phyloP scores from a whole-genome alignment of 2,329 filamentous ascomycete species.

The Beauveria sp. region DNA sequence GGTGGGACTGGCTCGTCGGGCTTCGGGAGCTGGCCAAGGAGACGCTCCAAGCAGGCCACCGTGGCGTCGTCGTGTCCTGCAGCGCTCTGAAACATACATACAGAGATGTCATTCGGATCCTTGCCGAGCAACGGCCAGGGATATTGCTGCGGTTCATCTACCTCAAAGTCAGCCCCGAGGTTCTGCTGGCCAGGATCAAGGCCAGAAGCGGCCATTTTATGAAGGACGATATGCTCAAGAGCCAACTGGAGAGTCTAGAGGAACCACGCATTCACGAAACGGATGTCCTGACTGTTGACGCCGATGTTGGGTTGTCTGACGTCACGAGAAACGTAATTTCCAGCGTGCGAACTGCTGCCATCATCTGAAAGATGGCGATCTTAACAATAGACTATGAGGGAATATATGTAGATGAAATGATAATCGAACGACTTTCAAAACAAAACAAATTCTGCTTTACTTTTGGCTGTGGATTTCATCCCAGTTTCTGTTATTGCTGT shows the following conservation, averaged over 20 bases:
- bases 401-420: not conserved
- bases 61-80: slow-evolving; percentile 51
- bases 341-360: not conserved
- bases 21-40: slow-evolving; percentile 32
- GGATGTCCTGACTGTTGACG: slow-evolving; percentile 40
- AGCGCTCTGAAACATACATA: slow-evolving; percentile 64
- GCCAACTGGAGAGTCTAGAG: slow-evolving; percentile 58
- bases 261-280: slow-evolving; percentile 37
- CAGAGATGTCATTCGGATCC: slow-evolving; percentile 52
- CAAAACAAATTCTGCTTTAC: not conserved
- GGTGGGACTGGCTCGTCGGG: slow-evolving; percentile 62
- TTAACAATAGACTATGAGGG: not conserved
- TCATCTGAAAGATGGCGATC: not conserved
- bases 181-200: slow-evolving; percentile 51
- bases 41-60: not conserved
- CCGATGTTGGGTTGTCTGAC: not conserved
- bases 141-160: slow-evolving; percentile 59
- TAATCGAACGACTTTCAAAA: not conserved
- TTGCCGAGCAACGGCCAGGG: slow-evolving; percentile 40
- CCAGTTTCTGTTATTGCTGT: not conserved
- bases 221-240: slow-evolving; percentile 62
- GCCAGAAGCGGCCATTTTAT: slow-evolving; percentile 58
- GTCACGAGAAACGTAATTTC: slow-evolving; percentile 1
- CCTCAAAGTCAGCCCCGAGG: slow-evolving; percentile 49
- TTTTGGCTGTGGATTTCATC: not conserved